Conservation (phyloP, 2,329 filamentous ascomycete genomes). For the Calonectria henricotiae region DNA sequence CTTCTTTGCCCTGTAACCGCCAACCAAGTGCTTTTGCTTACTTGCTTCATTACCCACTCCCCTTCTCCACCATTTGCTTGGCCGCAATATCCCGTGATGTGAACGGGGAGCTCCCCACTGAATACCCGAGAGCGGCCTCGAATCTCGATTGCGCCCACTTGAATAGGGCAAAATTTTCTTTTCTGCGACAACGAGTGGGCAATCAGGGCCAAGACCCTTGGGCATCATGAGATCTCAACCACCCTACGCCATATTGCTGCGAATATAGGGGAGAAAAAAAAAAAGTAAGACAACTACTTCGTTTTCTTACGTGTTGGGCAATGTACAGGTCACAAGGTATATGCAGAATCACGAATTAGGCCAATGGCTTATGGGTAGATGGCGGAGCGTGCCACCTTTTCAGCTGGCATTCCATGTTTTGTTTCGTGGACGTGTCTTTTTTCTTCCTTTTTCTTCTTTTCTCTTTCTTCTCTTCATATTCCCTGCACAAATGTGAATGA, state of each 20-base stretch:
- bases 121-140: background rate
- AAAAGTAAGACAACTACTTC: background rate
- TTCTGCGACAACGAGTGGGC: slow-evolving; percentile 2
- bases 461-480: too few relatives aligned
- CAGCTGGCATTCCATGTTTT: background rate
- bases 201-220: slow-evolving; percentile 27
- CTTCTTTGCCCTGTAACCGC: slow-evolving; percentile 27
- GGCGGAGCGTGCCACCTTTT: background rate
- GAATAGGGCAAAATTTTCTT: slow-evolving; percentile 7
- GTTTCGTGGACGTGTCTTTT: background rate
- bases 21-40: slow-evolving; percentile 5
- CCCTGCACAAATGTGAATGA: slow-evolving; percentile 4
- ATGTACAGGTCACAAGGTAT: background rate
- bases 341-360: slow-evolving; percentile 12
- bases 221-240: slow-evolving; percentile 23
- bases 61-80: slow-evolving; percentile 14
- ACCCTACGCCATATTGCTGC: background rate
- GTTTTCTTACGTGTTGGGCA: slow-evolving; percentile 5
- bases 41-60: background rate
- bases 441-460: background rate
- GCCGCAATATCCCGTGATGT: slow-evolving; percentile 6
- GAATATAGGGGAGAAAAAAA: too few relatives aligned
- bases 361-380: background rate
- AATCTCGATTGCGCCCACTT: background rate
- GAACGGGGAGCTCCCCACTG: slow-evolving; percentile 17